Evolutionary conservation across 208 protist genomes (phyloP).

Genomic region (Leishmania braziliensis): DNA sequence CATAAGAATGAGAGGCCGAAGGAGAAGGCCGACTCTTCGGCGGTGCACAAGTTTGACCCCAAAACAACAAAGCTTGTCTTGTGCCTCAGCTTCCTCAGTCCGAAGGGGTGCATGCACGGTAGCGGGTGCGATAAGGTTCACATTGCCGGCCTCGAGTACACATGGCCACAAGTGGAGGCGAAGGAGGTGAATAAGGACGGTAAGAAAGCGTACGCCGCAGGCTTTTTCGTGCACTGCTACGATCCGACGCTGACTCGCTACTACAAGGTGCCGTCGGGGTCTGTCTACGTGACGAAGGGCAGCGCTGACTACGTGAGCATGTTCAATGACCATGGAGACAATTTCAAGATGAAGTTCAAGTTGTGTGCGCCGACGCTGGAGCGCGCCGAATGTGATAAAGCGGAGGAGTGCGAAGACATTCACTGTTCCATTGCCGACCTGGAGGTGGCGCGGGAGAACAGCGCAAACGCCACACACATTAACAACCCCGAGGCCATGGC

Average conservation of each 20-base stretch:
- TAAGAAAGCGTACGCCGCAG: conserved; percentile 42
- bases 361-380: conserved; percentile 39
- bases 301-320: conserved; percentile 73
- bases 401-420: conserved; percentile 46
- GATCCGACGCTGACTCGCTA: conserved; percentile 66
- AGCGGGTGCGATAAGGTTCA: conserved; percentile 80
- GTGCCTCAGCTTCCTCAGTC: conserved; percentile 55
- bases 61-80: conserved; percentile 46
- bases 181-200: conserved; percentile 30
- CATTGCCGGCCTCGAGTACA: conserved; percentile 71
- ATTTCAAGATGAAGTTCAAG: conserved; percentile 85
- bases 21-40: conserved; percentile 16
- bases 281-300: conserved; percentile 56
- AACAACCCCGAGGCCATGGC: conserved; percentile 55
- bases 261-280: conserved; percentile 75
- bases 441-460: conserved; percentile 34
- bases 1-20: conserved; percentile 18
- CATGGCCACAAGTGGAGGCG: conserved; percentile 62
- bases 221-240: conserved; percentile 81
- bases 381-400: conserved; percentile 27
- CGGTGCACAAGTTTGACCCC: conserved; percentile 26
- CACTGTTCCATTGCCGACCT: conserved; percentile 62
- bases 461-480: conserved; percentile 64
- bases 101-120: conserved; percentile 55
- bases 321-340: conserved; percentile 86